Percentiles rank a stretch among this genome's conserved stretches.
Conservation (phyloP, 768 basidiomycete species). For the Goffeauzyma gilvescens region DNA sequence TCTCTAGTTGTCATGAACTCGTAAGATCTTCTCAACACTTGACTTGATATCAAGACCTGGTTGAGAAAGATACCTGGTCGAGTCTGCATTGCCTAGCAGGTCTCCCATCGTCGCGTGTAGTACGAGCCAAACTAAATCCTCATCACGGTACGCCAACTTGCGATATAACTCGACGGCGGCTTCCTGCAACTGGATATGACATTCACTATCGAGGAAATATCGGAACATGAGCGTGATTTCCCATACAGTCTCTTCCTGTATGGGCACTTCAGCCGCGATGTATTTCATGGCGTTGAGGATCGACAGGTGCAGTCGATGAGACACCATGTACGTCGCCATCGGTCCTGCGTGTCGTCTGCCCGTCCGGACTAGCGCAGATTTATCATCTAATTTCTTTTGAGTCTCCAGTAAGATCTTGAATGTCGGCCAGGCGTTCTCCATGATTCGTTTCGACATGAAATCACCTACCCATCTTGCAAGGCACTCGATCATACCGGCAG, state of each 20-base stretch:
- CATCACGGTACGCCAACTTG: conserved; percentile 44
- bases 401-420: conserved; percentile 45
- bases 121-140: conserved; percentile 69
- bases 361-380: conserved; percentile 48
- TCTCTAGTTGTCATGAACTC: too few relatives aligned
- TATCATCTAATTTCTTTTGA: conserved; percentile 46
- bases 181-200: conserved; percentile 55
- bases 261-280: conserved; percentile 45
- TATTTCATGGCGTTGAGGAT: conserved; percentile 55
- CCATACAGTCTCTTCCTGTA: conserved; percentile 58
- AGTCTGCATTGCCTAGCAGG: conserved; percentile 8
- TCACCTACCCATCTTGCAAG: conserved; percentile 53
- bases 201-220: conserved; percentile 49
- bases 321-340: conserved; percentile 57
- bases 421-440: conserved; percentile 86
- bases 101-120: conserved; percentile 32
- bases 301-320: conserved; percentile 61
- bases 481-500: conserved; percentile 52
- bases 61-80: conserved; percentile 17
- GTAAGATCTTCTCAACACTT: conserved; percentile 14
- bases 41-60: conserved; percentile 12
- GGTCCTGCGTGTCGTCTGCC: conserved; percentile 38
- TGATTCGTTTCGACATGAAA: conserved; percentile 67
- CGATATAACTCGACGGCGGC: conserved; percentile 48
- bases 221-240: conserved; percentile 57